Base-by-base conservation (phyloP, 164 flowering plant genomes). In the Annona cherimola region DNA sequence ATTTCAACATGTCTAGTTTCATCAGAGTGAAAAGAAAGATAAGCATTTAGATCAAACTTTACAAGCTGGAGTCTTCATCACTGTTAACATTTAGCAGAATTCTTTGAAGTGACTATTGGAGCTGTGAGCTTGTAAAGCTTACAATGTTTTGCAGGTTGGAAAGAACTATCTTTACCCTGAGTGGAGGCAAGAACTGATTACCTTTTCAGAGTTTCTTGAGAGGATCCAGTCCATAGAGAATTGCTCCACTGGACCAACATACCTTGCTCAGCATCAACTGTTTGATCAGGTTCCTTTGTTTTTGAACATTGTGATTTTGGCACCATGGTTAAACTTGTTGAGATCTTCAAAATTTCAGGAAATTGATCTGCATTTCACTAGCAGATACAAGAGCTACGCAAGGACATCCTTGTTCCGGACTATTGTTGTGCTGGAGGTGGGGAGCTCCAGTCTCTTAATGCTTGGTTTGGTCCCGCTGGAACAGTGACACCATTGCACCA, bases 381-480 rank as follows among this genome's bases (percentile, higher is more conserved):
- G 75, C 88, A 89, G 98, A 93, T 95, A 76, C 83, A 80, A 61
- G 92, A 91, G 77, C 86, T 93, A 43, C 81, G 87, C 59, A 83
- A 83, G 74, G 99, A 95, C 74, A 90, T 95, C 72, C 72, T 83
- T 78, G 79, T 89, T 77, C 99, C 99, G 57, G 99, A 95, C 74
- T 93, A 89, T 76, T 91, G 97, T 84, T 91, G 73, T 83, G 84
- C 87, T 78, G 97, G 95, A 74, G 98, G 90, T 45, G 98, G 98
- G 57, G 96, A 93, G 79, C 84, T 93, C 40, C 87, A 86, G 74
- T 83, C 99, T 60, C 78, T 95, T 43, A 93, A 95, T 85, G 94
- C 98, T 73, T 95, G 99, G 98, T 91, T 93, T 80, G 99, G 99
- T 77, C 99, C 99, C 70, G 83, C 95, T 74, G 95, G 97, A 61